Evolutionary conservation across 257 asterid species (phyloP).

Genomic region (Fraxinus pennsylvanica): DNA sequence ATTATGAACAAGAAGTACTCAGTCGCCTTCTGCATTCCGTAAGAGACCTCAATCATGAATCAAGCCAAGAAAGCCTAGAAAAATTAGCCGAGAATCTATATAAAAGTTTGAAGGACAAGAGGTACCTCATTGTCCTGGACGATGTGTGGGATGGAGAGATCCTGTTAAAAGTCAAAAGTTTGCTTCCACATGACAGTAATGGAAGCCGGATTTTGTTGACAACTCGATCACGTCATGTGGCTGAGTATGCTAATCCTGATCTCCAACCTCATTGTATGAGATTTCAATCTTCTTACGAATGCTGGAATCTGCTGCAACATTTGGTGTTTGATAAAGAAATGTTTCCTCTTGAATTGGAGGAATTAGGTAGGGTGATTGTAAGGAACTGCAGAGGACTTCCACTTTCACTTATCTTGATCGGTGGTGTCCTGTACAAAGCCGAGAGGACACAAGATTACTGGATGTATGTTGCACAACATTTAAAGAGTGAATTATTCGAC

Average conservation of each 20-base stretch:
- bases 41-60: neutral
- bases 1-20: neutral
- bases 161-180: no score
- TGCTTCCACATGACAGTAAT: neutral
- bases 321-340: neutral
- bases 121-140: neutral
- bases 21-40: neutral
- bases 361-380: fast-evolving
- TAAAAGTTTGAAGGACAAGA: no score
- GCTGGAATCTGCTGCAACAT: neutral
- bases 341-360: neutral
- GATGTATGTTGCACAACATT: neutral
- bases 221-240: neutral
- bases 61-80: neutral
- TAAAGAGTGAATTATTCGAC: fast-evolving
- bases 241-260: no score
- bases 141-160: neutral
- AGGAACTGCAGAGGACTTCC: neutral
- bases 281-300: fast-evolving
- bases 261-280: no score
- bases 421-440: neutral
- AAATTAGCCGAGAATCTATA: no score
- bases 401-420: neutral
- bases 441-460: neutral
- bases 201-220: neutral